Base-by-base conservation (phyloP, 2,329 filamentous ascomycete genomes). In the Hypoxylon sp. region DNA sequence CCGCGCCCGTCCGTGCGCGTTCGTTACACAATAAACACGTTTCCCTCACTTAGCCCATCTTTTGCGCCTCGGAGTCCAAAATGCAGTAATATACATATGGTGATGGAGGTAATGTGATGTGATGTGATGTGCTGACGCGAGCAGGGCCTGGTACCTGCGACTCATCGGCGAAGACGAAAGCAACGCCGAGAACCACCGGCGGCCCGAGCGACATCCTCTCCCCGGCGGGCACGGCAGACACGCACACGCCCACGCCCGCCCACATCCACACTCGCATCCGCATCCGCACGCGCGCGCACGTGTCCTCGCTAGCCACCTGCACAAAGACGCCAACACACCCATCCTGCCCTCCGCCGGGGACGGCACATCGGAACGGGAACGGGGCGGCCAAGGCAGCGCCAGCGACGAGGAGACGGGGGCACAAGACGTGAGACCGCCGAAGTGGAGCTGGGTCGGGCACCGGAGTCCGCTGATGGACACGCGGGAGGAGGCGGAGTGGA, bases 371-470 rank as follows among this genome's bases (percentile, higher is more conserved):
- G n/a, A 42, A 8, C 39, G 13, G 1, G n/a, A 42, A 8, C 39
- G 13, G 0, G n/a, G 39, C 17, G 39, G 17, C n/a, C 39, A 7
- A 42, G n/a, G 8, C 39, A 65, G 47, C 56, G 53, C 6, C 19
- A 32, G 31, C 29, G 44, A 31, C 27, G 24, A 55, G 10, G 54
- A 59, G 4, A 17, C 37, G 54, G 8, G 27, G 44, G 37, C 32
- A 37, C 32, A 37, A 72, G 68, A 27, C 64, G 76, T 7, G 6
- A 19, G 78, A 46, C 74, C 80, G 46, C 68, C 76, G 10, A 79
- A 84, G 68, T 93, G 92, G 91, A 92, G 90, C 35, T 94, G 92
- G 92, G 85, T 94, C 1, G 91, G 90, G 0, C 84, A 88, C 51
- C 81, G 87, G 13, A 92, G 89, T 71, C 92, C 92, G 2, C 82